Conservation (phyloP, 805 yeast species). For the Ogataea parapolymorpha region DNA sequence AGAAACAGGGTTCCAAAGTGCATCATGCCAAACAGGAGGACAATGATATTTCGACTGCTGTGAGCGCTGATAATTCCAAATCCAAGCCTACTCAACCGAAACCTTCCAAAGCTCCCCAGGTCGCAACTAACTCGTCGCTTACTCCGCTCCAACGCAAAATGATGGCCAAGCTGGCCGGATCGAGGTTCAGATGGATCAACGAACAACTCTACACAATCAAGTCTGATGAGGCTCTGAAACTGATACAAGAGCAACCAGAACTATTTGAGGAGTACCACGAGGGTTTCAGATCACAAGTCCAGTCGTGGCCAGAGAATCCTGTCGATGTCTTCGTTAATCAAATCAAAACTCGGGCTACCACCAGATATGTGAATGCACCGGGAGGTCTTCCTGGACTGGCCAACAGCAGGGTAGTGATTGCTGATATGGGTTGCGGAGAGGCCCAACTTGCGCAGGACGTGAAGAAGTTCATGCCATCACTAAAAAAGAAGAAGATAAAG, state of each 20-base stretch:
- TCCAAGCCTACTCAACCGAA: neutral
- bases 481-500: slow-evolving; percentile 37
- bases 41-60: neutral
- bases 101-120: neutral
- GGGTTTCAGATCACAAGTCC: slow-evolving; percentile 94
- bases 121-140: slow-evolving; percentile 27
- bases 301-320: slow-evolving; percentile 98
- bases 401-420: slow-evolving; percentile 66
- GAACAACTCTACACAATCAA: slow-evolving; percentile 90
- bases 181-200: slow-evolving; percentile 96
- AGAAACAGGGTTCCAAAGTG: slow-evolving; percentile 6
- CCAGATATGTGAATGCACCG: slow-evolving; percentile 79
- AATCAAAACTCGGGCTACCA: slow-evolving; percentile 54
- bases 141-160: slow-evolving; percentile 92
- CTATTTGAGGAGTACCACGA: slow-evolving; percentile 92
- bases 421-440: slow-evolving; percentile 99
- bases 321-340: slow-evolving; percentile 84
- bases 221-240: slow-evolving; percentile 69
- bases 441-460: slow-evolving; percentile 79
- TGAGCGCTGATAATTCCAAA: neutral
- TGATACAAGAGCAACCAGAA: slow-evolving; percentile 78
- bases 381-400: slow-evolving; percentile 86
- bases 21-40: slow-evolving; percentile 5
- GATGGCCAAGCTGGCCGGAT: slow-evolving; percentile 92
- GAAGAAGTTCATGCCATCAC: slow-evolving; percentile 40